A percentile compares a stretch with the other conserved stretches of the same genome.
Conservation (phyloP, 345 rosid genomes). For the Citropsis articulata region DNA sequence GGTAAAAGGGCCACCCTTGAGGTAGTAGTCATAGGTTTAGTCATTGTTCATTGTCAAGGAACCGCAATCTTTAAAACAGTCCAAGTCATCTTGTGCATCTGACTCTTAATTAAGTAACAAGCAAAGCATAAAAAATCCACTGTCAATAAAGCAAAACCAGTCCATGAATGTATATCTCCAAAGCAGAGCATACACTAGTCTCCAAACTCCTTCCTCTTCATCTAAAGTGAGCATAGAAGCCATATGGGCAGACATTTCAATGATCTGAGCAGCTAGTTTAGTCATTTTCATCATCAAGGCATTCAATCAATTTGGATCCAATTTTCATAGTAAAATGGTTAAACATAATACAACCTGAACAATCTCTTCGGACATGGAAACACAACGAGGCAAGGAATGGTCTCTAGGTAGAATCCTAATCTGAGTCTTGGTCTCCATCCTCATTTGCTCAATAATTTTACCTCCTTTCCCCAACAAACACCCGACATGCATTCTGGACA, state of each 20-base stretch:
- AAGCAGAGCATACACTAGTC: not conserved
- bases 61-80: not conserved
- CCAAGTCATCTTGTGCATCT: conserved; percentile 1
- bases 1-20: not conserved
- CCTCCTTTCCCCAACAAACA: conserved; percentile 98
- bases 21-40: not conserved
- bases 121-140: not conserved
- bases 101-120: not conserved
- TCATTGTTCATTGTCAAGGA: not conserved
- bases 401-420: conserved; percentile 97
- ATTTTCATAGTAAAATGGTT: not conserved
- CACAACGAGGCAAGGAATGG: conserved; percentile 80
- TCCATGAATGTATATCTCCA: not conserved
- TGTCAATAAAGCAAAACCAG: not conserved
- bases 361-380: conserved; percentile 79
- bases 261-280: no score
- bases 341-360: conserved; percentile 72
- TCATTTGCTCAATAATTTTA: conserved; percentile 98
- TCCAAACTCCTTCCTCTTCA: not conserved
- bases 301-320: not conserved
- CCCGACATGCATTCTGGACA: conserved; percentile 91
- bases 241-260: not conserved
- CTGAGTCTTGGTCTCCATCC: conserved; percentile 97
- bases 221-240: not conserved
- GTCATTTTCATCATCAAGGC: no score